Conservation (phyloP, 2,329 filamentous ascomycete genomes). For the Penicillium brevicompactum region DNA sequence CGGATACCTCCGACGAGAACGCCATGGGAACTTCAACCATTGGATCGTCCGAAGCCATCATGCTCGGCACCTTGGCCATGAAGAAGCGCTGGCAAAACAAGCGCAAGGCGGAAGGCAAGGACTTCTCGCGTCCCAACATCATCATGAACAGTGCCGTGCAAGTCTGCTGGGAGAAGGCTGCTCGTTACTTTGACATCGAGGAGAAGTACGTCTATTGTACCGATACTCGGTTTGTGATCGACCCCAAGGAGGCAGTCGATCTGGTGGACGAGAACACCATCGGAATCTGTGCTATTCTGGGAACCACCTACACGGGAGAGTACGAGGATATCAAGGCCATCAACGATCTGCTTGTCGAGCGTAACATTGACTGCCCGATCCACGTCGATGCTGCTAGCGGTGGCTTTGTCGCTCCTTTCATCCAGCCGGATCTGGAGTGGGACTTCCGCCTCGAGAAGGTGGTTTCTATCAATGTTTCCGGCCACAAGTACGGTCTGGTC, state of each 20-base stretch:
- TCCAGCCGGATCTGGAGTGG: constrained; percentile 81
- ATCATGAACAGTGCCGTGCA: constrained; percentile 96
- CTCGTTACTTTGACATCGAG: constrained; percentile 88
- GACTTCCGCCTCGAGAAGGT: constrained; percentile 89
- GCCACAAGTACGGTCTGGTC: constrained; percentile 80
- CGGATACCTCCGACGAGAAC: constrained; percentile 55
- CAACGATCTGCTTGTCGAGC: constrained; percentile 80
- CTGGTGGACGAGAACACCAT: constrained; percentile 73
- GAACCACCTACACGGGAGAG: constrained; percentile 92
- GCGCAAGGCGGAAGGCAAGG: constrained; percentile 79
- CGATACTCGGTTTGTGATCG: constrained; percentile 63
- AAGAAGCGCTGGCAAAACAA: constrained; percentile 92
- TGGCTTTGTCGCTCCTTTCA: constrained; percentile 91
- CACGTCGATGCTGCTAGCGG: constrained; percentile 93
- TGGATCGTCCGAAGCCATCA: constrained; percentile 75
- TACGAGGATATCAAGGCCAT: constrained; percentile 93
- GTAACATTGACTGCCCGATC: constrained; percentile 76
- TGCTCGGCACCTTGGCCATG: constrained; percentile 71
- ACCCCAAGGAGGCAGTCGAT: constrained; percentile 63
- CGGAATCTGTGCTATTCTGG: constrained; percentile 87
- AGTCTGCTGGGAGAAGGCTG: constrained; percentile 95
- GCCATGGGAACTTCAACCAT: constrained; percentile 86
- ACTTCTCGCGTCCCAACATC: constrained; percentile 80
- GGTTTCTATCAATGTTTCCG: constrained; percentile 90
- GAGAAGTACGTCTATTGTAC: constrained; percentile 76